Conservation (phyloP, 2,329 filamentous ascomycete genomes). For the Paradendryphiella salina region DNA sequence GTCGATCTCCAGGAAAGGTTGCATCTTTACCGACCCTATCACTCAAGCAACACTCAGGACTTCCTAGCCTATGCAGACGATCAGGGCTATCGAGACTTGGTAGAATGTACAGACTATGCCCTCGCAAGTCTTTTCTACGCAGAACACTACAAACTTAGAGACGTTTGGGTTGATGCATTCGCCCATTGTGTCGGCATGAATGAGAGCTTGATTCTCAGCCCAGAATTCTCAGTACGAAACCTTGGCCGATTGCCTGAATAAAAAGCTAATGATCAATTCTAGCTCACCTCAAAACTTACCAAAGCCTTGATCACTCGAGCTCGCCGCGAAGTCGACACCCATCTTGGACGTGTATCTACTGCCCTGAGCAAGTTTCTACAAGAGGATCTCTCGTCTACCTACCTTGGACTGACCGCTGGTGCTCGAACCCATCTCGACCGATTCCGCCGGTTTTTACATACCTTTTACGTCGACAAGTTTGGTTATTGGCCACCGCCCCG, state of each 20-base stretch:
- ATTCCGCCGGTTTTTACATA: slow-evolving; percentile 70
- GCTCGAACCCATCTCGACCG: slow-evolving; percentile 70
- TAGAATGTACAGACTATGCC: slow-evolving; percentile 67
- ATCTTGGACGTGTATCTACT: slow-evolving; percentile 60
- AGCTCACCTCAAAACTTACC: slow-evolving; percentile 55
- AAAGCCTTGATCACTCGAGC: slow-evolving; percentile 67
- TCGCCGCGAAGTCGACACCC: slow-evolving; percentile 66
- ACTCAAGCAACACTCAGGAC: slow-evolving; percentile 62
- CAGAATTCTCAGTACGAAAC: slow-evolving; percentile 63
- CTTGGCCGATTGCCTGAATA: slow-evolving; percentile 1
- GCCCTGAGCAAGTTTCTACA: slow-evolving; percentile 70
- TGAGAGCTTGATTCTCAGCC: slow-evolving; percentile 58
- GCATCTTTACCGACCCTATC: slow-evolving; percentile 60
- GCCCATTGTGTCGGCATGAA: slow-evolving; percentile 79
- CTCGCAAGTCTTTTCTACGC: slow-evolving; percentile 69
- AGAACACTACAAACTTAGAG: slow-evolving; percentile 64
- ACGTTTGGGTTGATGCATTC: slow-evolving; percentile 74
- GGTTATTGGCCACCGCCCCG: slow-evolving; percentile 71
- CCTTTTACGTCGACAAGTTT: slow-evolving; percentile 67
- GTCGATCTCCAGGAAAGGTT: slow-evolving; percentile 68
- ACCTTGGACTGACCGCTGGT: slow-evolving; percentile 65
- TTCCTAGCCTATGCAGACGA: slow-evolving; percentile 68
- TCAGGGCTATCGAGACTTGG: slow-evolving; percentile 70
- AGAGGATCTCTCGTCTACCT: slow-evolving; percentile 67
- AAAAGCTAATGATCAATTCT: background rate